phyloP scores from a whole-genome alignment of 768 basidiomycete species.

The Tulasnella sp. region DNA sequence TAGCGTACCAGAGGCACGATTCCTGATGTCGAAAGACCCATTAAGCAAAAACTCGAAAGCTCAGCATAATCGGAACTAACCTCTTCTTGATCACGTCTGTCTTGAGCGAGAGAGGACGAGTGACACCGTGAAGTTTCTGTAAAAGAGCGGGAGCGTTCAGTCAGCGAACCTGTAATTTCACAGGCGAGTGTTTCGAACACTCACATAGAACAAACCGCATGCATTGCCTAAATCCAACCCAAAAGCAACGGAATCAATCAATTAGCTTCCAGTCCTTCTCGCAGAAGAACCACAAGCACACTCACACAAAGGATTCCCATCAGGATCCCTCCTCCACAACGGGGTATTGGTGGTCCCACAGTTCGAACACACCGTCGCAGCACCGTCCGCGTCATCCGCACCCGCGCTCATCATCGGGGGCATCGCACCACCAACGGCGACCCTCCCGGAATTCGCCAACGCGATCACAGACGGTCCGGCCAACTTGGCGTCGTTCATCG shows the following conservation, averaged over 20 bases:
- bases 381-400: constrained; percentile 52
- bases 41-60: neutral
- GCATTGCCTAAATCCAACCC: constrained; percentile 51
- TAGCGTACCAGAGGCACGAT: neutral
- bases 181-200: constrained; percentile 23
- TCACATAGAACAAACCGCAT: constrained; percentile 85
- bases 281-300: constrained; percentile 15
- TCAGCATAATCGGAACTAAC: constrained; percentile 29
- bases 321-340: constrained; percentile 84
- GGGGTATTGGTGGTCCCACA: constrained; percentile 95
- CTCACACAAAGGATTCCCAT: constrained; percentile 84
- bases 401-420: neutral
- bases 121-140: constrained; percentile 92
- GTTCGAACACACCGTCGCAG: constrained; percentile 83
- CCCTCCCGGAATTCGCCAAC: constrained; percentile 9
- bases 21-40: neutral
- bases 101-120: constrained; percentile 87
- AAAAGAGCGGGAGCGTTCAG: neutral
- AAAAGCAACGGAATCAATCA: neutral
- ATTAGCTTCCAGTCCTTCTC: neutral
- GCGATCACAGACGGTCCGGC: constrained; percentile 7
- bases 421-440: neutral
- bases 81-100: constrained; percentile 97
- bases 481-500: neutral
- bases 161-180: neutral